Base-by-base conservation (phyloP, 1,284 basidiomycete species). In the Bondarzewia mesenterica region DNA sequence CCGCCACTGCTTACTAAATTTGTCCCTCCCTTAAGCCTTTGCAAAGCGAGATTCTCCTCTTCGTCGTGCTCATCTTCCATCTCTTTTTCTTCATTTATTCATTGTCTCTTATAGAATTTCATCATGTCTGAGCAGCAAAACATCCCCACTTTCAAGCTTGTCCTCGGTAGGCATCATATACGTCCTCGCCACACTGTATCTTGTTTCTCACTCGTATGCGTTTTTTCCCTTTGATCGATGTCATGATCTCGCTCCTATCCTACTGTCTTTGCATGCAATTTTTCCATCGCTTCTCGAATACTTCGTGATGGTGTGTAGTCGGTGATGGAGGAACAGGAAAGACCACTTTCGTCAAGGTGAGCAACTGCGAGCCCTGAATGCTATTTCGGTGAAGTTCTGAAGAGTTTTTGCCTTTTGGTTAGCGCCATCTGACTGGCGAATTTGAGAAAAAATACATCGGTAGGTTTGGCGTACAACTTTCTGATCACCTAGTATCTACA, bases 391-490 rank as follows among this genome's bases (percentile, higher is more conserved):
- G 76, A 70, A 60, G 61, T 69, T 52, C 73, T 83, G 79, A 86
- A 84, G 71, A 46, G 18, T 7, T 12, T 27, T 61, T 47, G 35
- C 44, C 44, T 43, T 51, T 58, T 58, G 55, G 58, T 38, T 63
- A 93, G 93, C 93, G 93, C 70, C 95, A 99, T 74, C 84, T 97
- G 82, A 97, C 95, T 58, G 93, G 91, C 67, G 96, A 99, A 82
- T 99, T 99, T 70, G 96, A 99, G 77, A 99, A 99, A 82, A 99
- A 99, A 74, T 99, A 98, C 78, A 98, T 99, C 58, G 94, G 93
- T 95, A 68, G 27, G 61, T 55, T 46, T 36, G 4, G 20, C 22
- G 12, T 27, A 23, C 21, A 50, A 14, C 20, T 25, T 32, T 15
- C 14, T 25, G 38, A 10, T 10, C 14, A 40, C 8, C 14, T 40